These are phyloP conservation scores for Diutina siamensis DNA, from an alignment of 1,139 yeast genomes.

Conservation along the genomic window DNA sequence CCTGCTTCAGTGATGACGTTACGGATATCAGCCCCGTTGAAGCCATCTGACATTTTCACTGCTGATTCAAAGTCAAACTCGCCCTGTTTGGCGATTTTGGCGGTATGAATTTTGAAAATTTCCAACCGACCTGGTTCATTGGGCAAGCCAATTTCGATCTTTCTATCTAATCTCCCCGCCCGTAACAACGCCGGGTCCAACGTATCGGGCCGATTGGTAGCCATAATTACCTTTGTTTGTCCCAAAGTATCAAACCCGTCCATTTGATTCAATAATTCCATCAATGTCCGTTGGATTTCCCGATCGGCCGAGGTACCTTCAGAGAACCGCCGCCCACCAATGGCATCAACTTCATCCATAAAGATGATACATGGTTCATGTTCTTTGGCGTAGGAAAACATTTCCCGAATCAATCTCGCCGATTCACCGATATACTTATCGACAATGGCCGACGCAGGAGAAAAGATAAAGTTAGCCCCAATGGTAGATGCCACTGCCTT, in stretches of 20 bases:
- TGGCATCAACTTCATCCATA: conserved; percentile 99
- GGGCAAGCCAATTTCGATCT: conserved; percentile 92
- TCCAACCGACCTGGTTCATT: conserved; percentile 95
- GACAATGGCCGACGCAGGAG: conserved; percentile 97
- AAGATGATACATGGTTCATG: conserved; percentile 98
- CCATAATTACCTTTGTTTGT: conserved; percentile 97
- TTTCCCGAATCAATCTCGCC: conserved; percentile 92
- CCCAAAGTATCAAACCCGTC: conserved; percentile 98
- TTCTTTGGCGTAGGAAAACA: conserved; percentile 97
- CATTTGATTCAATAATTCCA: conserved; percentile 97
- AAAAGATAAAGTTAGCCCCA: conserved; percentile 94
- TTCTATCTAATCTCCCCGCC: conserved; percentile 97
- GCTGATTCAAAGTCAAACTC: conserved; percentile 96
- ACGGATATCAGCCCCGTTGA: conserved; percentile 97
- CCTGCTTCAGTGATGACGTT: conserved; percentile 99
- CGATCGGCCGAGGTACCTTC: conserved; percentile 99
- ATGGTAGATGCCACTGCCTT: conserved; percentile 98
- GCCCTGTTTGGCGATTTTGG: conserved; percentile 80
- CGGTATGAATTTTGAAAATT: conserved; percentile 87
- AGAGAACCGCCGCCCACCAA: conserved; percentile 96
- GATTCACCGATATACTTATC: conserved; percentile 98
- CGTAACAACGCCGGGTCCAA: conserved; percentile 97
- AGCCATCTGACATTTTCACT: conserved; percentile 97
- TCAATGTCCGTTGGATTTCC: conserved; percentile 95
- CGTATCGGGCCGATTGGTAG: conserved; percentile 97